Evolutionary conservation across 805 yeast species (phyloP).

Genomic region (Metschnikowia drakensbergensis): DNA sequence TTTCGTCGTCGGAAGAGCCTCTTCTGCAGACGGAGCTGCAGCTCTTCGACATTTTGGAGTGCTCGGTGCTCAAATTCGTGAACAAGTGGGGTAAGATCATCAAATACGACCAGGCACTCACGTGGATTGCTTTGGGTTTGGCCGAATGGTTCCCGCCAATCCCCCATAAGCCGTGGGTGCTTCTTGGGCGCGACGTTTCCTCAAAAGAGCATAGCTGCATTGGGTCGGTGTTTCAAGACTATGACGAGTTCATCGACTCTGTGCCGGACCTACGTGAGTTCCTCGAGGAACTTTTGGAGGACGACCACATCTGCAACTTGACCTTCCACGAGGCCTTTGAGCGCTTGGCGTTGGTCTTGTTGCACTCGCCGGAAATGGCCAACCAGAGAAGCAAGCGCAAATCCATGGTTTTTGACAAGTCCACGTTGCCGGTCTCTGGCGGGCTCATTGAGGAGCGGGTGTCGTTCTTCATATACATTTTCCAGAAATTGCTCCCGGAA

Average conservation of each 20-base stretch:
- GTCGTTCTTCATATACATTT: conserved; percentile 60
- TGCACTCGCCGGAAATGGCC: conserved; percentile 64
- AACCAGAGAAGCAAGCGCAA: conserved; percentile 10
- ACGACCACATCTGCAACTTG: conserved; percentile 35
- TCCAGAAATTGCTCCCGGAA: conserved; percentile 68
- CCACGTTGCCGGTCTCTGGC: conserved; percentile 50
- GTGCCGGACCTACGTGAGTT: conserved; percentile 24
- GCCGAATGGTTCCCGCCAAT: conserved; percentile 87
- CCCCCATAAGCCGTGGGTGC: conserved; percentile 48
- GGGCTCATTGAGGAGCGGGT: conserved; percentile 65
- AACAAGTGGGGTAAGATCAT: conserved; percentile 75
- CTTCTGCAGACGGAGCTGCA: conserved; percentile 46
- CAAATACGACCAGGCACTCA: conserved; percentile 74
- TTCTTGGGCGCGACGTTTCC: conserved; percentile 48
- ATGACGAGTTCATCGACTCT: conserved; percentile 35
- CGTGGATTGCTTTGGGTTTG: conserved; percentile 84
- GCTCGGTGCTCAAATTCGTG: conserved; percentile 60
- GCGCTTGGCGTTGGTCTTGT: conserved; percentile 65
- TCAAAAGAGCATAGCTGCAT: conserved; percentile 28
- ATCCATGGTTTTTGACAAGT: conserved; percentile 24
- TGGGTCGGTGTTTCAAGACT: conserved; percentile 35
- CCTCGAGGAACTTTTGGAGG: conserved; percentile 23
- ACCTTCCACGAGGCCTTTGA: conserved; percentile 69
- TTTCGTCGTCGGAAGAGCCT: conserved; percentile 22
- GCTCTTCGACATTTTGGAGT: conserved; percentile 54